phyloP scores from a whole-genome alignment of 805 yeast species.

The Sugiyamaella lignohabitans region DNA sequence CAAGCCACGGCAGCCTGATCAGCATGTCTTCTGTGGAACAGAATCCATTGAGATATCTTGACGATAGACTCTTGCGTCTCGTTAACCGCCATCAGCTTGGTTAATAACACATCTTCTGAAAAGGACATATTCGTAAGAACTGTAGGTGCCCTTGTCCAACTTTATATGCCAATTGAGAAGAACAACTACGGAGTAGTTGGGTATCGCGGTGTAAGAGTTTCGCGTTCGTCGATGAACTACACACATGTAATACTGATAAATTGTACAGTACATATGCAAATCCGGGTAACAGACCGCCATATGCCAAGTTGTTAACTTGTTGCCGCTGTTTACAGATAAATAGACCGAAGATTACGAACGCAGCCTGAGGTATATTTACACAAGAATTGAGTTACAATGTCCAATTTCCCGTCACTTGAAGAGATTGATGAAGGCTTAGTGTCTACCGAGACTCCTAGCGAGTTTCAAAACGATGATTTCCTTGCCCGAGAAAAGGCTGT shows the following conservation, averaged over 20 bases:
- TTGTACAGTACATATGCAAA: no score
- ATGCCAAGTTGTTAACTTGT: no score
- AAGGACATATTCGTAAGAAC: constrained; percentile 37
- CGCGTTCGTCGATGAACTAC: no score
- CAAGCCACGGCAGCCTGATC: constrained; percentile 47
- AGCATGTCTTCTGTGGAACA: constrained; percentile 60
- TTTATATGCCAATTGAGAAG: no score
- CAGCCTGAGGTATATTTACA: no score
- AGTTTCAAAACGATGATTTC: constrained; percentile 35
- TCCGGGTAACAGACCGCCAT: no score
- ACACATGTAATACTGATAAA: no score
- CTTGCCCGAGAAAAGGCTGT: constrained; percentile 37
- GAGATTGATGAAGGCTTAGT: constrained; percentile 31
- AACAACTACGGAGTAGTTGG: no score
- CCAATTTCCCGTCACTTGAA: constrained; percentile 34
- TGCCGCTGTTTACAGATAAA: no score
- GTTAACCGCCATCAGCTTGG: constrained; percentile 37
- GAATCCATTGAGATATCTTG: constrained; percentile 64
- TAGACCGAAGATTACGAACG: no score
- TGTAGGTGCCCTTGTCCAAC: background rate
- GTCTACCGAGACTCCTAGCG: constrained; percentile 12
- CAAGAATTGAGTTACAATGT: constrained; percentile 28
- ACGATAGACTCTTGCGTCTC: constrained; percentile 71
- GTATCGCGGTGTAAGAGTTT: no score
- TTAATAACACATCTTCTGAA: constrained; percentile 42